Percentiles rank a stretch among this genome's conserved stretches.
Conservation (phyloP, 2,329 filamentous ascomycete species). For the Botrytis elliptica region DNA sequence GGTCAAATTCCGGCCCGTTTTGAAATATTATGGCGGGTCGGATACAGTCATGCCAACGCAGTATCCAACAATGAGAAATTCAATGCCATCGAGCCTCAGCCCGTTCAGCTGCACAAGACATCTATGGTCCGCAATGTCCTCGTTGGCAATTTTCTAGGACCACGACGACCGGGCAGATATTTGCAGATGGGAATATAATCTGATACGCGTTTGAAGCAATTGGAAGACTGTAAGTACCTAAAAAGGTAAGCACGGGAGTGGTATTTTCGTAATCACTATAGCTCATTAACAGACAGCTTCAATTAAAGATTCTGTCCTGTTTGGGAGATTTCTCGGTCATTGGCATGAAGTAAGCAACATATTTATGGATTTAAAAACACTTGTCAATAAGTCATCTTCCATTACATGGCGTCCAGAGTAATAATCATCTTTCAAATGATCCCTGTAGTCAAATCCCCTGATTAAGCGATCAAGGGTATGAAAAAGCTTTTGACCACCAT, state of each 20-base stretch:
- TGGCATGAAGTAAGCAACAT: not conserved
- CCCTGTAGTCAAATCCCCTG: not conserved
- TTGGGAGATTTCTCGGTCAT: not conserved
- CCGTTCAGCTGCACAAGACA: not conserved
- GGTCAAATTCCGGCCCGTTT: not conserved
- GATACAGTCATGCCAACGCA: slow-evolving; percentile 12
- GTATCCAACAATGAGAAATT: not conserved
- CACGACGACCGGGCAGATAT: not conserved
- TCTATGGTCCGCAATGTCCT: not conserved
- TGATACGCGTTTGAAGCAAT: not conserved
- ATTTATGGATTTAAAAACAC: not conserved
- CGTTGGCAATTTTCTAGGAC: not conserved
- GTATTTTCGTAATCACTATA: not conserved
- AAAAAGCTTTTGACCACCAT: not conserved
- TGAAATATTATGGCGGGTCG: not conserved
- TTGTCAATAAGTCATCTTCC: not conserved
- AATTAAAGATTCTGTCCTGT: not conserved
- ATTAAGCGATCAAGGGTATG: slow-evolving; percentile 13
- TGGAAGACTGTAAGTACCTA: not conserved
- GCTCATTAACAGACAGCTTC: not conserved
- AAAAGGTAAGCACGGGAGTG: not conserved
- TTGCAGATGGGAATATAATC: not conserved
- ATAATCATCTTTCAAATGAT: not conserved
- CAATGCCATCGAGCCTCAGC: not conserved
- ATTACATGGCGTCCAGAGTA: not conserved